Base-by-base conservation (phyloP, 768 basidiomycete genomes). In the Tulasnella sp. region DNA sequence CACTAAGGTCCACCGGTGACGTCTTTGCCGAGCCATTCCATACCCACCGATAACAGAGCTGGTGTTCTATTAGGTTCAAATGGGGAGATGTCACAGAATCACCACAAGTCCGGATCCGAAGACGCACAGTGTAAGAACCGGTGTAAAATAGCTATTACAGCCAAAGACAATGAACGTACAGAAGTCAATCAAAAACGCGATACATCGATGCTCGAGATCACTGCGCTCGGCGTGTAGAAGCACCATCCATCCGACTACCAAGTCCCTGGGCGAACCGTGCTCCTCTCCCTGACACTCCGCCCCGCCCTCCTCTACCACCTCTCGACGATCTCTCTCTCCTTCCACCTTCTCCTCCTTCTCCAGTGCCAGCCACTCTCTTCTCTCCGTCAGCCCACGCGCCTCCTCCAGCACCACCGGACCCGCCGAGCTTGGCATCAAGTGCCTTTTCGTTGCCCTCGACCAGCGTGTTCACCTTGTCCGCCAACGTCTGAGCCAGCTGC, bases 401-500 rank as follows among this genome's bases (percentile, higher is more conserved):
- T 35, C 61, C 61, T 35, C 32, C 15, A 48, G 86, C 84, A 23
- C 69, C 77, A 0, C 46, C 35, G 48, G 78, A 77, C 5, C 89
- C 89, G 73, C 95, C 94, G 81, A 96, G 89, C 83, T 95, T 96
- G 80, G 87, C 82, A 83, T 98, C 96, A 70, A 98, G 85, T 0
- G 89, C 86, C 86, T 96, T 97, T 85, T 98, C 96, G 82, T 95
- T 97, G 81, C 93, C 92, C 82, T 98, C 96, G 6, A 96, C 91
- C 89, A 98, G 87, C 26, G 88, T 87, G 35, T 88, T 90, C 26
- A 96, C 88, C 84, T 94, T 94, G 81, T 99, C 96, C 7, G 97
- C 92, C 61, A 99, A 88, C 55, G 90, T 89, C 82, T 93, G 92
- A 1, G 94, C 91, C n/a, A 98, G 87, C 83, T 95, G 92, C 84